phyloP scores from a whole-genome alignment of 257 asterid genomes.

The Marsdenia floribunda region DNA sequence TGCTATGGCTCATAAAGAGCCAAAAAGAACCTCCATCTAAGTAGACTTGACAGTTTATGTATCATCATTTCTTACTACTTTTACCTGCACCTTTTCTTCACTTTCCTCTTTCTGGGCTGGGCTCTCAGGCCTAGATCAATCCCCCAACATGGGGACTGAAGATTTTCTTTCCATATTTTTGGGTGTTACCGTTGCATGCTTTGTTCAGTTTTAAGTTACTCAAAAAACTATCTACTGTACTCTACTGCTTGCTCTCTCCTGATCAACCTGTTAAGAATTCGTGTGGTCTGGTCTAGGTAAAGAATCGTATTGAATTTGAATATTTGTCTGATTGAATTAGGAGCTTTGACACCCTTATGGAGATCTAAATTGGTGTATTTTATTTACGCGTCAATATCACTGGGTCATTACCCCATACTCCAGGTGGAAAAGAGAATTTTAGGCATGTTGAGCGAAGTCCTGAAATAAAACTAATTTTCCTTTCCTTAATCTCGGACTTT shows the following conservation, averaged over 20 bases:
- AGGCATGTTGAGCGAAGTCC: not conserved
- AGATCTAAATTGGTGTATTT: not conserved
- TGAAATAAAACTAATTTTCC: not conserved
- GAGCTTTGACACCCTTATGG: not conserved
- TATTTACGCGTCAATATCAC: not conserved
- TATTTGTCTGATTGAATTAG: not conserved
- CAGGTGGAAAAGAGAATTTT: not conserved
- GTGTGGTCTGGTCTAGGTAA: not conserved
- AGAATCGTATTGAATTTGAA: not conserved
- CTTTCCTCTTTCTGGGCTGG: too few species aligned
- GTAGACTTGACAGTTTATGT: too few species aligned
- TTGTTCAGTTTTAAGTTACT: not conserved
- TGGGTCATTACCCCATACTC: not conserved
- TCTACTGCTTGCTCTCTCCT: not conserved
- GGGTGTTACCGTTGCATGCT: not conserved
- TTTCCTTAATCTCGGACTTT: not conserved
- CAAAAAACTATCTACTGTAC: too few species aligned
- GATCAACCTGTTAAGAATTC: not conserved
- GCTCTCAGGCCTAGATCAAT: too few species aligned
- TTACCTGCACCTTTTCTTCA: too few species aligned
- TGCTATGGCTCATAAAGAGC: too few species aligned
- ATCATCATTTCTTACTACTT: too few species aligned
- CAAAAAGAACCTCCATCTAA: too few species aligned
- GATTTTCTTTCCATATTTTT: not conserved
- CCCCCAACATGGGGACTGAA: too few species aligned